Base-by-base conservation (phyloP, 805 yeast species). In the Sugiyamaella chiloensis region DNA sequence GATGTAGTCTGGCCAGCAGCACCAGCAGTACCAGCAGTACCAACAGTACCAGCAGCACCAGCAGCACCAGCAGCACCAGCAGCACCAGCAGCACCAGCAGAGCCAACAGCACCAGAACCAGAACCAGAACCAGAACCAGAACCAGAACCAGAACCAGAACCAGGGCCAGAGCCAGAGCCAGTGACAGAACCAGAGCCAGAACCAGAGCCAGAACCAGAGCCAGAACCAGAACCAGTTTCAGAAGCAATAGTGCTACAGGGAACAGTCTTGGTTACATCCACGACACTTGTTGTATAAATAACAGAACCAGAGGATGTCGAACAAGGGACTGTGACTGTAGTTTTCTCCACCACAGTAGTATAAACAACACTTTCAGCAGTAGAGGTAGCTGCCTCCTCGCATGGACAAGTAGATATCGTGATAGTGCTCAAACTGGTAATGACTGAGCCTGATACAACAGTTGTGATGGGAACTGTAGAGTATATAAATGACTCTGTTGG, bases 211-310 rank as follows among this genome's bases (percentile, higher is more conserved):
- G 34, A 29, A 30, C 62, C 63, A 21, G 79, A 69, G 11, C 79
- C 68, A 40, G 71, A 67, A 16, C 73, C 73, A 2, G 63, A 66
- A 2, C 44, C 40, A 42, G 50, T 36, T 5, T 20, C 23, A 26
- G 24, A 34, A 41, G 44, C 37, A 8, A 20, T 19, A 19, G 43
- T 20, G n/a, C 17, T n/a, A 17, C 34, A 29, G 3, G 34, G 34
- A 4, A 29, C 34, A 4, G 34, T 29, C 34, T 29, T 29, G 6
- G 34, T 29, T 5, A 29, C 34, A 3, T 29, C 34, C 17, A 29
- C 16, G 16, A 29, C 34, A n/a, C 17, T 29, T n/a, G 34, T 29
- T 17, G 34, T 29, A 6, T 29, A 29, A 17, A 29, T 6, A n/a
- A 17, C 16, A 5, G 12, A 17, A 6, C 34, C 34, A n/a, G 12